Evolutionary conservation across 75 land plant species (phyloP).

Genomic region (Selaginella tamariscina): DNA sequence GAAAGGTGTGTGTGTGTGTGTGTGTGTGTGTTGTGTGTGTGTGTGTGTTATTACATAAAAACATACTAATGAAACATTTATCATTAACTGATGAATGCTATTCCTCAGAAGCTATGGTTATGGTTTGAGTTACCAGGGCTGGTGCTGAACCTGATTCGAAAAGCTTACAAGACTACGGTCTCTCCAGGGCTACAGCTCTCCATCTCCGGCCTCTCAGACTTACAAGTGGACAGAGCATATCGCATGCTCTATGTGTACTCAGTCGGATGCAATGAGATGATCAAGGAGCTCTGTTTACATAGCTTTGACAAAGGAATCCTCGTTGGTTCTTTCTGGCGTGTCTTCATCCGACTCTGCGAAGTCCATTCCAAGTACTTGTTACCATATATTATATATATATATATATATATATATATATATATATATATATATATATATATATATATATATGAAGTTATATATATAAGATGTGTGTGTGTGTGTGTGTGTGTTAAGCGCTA

Average conservation of each 20-base stretch:
- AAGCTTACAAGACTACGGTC: slow-evolving; percentile 15
- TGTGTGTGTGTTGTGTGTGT: too few species aligned
- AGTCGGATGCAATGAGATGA: slow-evolving; percentile 10
- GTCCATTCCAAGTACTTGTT: slow-evolving; percentile 13
- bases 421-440: neutral
- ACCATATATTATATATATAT: slow-evolving; percentile 1
- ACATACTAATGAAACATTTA: neutral
- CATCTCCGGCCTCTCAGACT: slow-evolving; percentile 10
- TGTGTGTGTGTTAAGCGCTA: neutral
- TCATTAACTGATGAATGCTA: neutral
- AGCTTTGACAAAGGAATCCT: slow-evolving; percentile 9
- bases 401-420: slow-evolving; percentile 1
- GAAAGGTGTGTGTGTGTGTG: too few species aligned
- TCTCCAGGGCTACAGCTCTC: neutral
- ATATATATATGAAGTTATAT: neutral
- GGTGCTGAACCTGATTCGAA: neutral
- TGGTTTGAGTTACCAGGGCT: neutral
- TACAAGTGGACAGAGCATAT: slow-evolving; percentile 2
- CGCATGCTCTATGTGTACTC: slow-evolving; percentile 14
- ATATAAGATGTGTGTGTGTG: neutral
- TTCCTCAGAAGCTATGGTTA: too few species aligned
- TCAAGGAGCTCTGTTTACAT: slow-evolving; percentile 16
- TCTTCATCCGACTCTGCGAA: slow-evolving; percentile 6
- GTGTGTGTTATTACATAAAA: too few species aligned
- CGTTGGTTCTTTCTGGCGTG: slow-evolving; percentile 14